Conservation (phyloP, 768 basidiomycete species). For the Cystoderma amianthinum region DNA sequence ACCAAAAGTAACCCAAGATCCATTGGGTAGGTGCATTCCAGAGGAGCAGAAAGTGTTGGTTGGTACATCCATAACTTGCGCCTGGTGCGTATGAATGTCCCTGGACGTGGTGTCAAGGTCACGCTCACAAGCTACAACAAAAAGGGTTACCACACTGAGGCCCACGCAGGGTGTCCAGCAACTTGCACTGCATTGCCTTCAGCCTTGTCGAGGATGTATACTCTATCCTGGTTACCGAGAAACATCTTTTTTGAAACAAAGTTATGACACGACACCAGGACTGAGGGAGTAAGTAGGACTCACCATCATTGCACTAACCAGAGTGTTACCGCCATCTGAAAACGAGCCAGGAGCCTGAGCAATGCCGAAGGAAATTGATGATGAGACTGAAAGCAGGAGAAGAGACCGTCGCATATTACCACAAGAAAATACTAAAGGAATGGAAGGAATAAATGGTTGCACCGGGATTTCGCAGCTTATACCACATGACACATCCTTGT, state of each 20-base stretch:
- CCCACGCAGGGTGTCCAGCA: constrained; percentile 70
- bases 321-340: constrained; percentile 36
- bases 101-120: too few relatives aligned
- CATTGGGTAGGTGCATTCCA: constrained; percentile 77
- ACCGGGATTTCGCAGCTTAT: too few relatives aligned
- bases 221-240: constrained; percentile 69
- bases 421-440: too few relatives aligned
- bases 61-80: constrained; percentile 60
- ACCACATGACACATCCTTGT: too few relatives aligned
- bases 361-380: constrained; percentile 14
- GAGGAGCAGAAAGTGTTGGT: constrained; percentile 81
- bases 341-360: constrained; percentile 36
- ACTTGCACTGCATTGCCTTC: constrained; percentile 68
- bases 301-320: constrained; percentile 49
- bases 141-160: constrained; percentile 50
- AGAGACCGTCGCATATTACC: not conserved
- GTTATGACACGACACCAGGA: not conserved
- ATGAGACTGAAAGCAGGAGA: constrained; percentile 10
- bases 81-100: constrained; percentile 54
- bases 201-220: constrained; percentile 91
- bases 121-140: too few relatives aligned
- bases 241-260: constrained; percentile 52
- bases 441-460: too few relatives aligned
- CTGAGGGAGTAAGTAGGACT: constrained; percentile 12
- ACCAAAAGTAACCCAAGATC: constrained; percentile 68